Percentiles rank a stretch among this genome's conserved stretches.
These are phyloP conservation scores for Daldinia sp. DNA, from an alignment of 2,329 filamentous ascomycete genomes.

Conservation along the genomic window DNA sequence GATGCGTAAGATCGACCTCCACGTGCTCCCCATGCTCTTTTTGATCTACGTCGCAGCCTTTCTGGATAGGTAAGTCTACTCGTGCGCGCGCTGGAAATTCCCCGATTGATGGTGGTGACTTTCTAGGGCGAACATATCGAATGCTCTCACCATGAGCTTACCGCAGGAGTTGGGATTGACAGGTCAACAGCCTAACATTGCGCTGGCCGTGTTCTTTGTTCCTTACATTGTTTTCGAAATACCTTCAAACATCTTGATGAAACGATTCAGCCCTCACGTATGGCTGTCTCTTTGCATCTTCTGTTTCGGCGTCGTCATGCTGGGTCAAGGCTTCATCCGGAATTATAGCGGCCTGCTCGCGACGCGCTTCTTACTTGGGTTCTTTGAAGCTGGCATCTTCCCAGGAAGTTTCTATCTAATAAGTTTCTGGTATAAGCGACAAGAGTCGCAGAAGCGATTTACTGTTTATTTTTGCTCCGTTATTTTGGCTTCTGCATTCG, in stretches of 20 bases:
- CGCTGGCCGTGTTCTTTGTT: slow-evolving; percentile 36
- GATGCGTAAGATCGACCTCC: slow-evolving; percentile 32
- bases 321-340: slow-evolving; percentile 56
- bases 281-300: slow-evolving; percentile 37
- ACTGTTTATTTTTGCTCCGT: slow-evolving; percentile 68
- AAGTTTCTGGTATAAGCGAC: slow-evolving; percentile 69
- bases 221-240: slow-evolving; percentile 39
- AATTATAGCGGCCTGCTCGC: slow-evolving; percentile 58
- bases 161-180: slow-evolving; percentile 28
- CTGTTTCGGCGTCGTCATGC: slow-evolving; percentile 59
- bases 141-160: slow-evolving; percentile 33
- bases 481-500: slow-evolving; percentile 67
- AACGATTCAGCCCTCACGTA: slow-evolving; percentile 23
- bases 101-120: background rate
- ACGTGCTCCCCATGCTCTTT: slow-evolving; percentile 36
- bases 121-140: slow-evolving; percentile 33
- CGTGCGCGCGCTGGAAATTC: background rate
- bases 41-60: slow-evolving; percentile 32
- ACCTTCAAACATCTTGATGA: slow-evolving; percentile 37
- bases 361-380: slow-evolving; percentile 59
- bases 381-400: slow-evolving; percentile 61
- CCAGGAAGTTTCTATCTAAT: slow-evolving; percentile 65
- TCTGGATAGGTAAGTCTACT: slow-evolving; percentile 30
- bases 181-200: slow-evolving; percentile 33
- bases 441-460: slow-evolving; percentile 66